Evolutionary conservation across 2,329 filamentous ascomycete species (phyloP), one percentile per base, ranked within the genome.

Genomic region (Xylariaceae sp.): DNA sequence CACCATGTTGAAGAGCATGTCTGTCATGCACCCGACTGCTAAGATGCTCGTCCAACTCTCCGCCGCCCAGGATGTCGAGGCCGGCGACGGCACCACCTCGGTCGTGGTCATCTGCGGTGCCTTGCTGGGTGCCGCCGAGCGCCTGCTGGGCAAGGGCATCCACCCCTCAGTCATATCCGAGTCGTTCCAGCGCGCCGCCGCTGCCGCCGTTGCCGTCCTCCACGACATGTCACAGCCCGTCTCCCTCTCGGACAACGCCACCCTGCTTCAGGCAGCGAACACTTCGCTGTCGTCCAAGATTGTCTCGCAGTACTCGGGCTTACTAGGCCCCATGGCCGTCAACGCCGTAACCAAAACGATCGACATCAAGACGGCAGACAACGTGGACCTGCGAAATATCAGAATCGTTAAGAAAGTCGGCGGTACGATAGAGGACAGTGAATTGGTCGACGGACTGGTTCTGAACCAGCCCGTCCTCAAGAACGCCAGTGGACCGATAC

Each of bases 11-110:
- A 94, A 85, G 68, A 90, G 90, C 70, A 96, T 98, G 92, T 84
- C 86, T 46, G 92, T 98, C 48, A 88, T 98, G 83, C 92, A 98
- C 59, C 92, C 92, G n/a, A 94, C 93, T 31, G 92, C 92, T 32
- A 95, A 94, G 70, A 98, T 98, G 92, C 74, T 98, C 49, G 92
- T 98, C 55, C 89, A 98, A 62, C 76, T 98, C 43, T 93, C 90
- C 53, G 86, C 92, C 48, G 92, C 92, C 46, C 92, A 98, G 63
- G 92, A 98, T 68, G 88, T 98, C 41, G 92, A 98, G 64, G 92
- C 92, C 44, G 92, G 92, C 66, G 92, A 98, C 61, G 93, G 92
- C 53, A 98, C 92, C 36, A 98, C 92, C 22, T 96, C 90, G 3
- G 92, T 98, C 17, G 92, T 98, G 19, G 92, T 98, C 47, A 94